These are phyloP conservation scores for Aspergillus fijiensis DNA, from an alignment of 2,329 filamentous ascomycete genomes.

Conservation along the genomic window DNA sequence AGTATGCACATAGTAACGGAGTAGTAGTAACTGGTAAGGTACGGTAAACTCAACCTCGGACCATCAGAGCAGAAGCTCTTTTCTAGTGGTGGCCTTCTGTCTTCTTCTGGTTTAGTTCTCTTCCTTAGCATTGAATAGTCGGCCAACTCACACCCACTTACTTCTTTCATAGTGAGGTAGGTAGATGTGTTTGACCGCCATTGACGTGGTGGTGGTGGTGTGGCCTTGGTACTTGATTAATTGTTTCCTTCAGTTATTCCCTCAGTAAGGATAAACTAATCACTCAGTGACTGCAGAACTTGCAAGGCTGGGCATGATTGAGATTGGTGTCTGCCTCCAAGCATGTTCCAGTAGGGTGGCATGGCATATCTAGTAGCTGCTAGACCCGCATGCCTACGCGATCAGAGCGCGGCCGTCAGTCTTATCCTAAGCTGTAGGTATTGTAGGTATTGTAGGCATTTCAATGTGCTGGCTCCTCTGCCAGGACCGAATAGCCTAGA, in stretches of 20 bases:
- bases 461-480: background rate
- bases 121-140: conserved; percentile 1
- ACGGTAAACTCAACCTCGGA: conserved; percentile 12
- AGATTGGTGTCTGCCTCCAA: background rate
- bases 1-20: background rate
- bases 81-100: conserved; percentile 1
- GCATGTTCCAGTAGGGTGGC: background rate
- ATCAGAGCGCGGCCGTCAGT: background rate
- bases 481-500: no score
- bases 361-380: background rate
- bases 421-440: background rate
- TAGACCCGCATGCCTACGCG: no score
- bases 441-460: background rate
- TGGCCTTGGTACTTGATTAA: no score
- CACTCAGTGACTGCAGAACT: background rate
- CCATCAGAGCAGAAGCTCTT: background rate
- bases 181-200: conserved; percentile 13
- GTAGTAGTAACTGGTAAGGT: conserved; percentile 14
- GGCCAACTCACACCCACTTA: conserved; percentile 15
- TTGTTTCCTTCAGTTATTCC: background rate
- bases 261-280: background rate
- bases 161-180: background rate
- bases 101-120: background rate
- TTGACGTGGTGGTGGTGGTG: conserved; percentile 4
- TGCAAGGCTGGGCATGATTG: no score